phyloP scores from a whole-genome alignment of 2,329 filamentous ascomycete species.

The Sclerotinia spermophila region DNA sequence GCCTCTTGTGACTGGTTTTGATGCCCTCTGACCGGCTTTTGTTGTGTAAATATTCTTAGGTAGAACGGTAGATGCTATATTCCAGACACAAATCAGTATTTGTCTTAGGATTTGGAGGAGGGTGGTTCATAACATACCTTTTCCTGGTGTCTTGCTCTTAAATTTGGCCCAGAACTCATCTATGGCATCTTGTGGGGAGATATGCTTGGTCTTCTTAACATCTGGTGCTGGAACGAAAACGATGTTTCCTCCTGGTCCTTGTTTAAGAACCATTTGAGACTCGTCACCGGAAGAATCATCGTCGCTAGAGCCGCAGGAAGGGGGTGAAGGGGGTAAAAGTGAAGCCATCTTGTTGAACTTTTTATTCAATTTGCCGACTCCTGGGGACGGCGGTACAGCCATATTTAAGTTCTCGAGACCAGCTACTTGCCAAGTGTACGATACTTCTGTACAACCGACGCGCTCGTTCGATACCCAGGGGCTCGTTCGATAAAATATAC shows the following conservation, averaged over 20 bases:
- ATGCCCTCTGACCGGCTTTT: slow-evolving; percentile 53
- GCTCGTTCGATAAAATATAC: neutral
- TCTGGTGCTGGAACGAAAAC: slow-evolving; percentile 13
- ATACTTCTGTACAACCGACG: no score
- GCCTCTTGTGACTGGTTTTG: slow-evolving; percentile 51
- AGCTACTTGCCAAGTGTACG: neutral
- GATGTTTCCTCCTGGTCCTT: slow-evolving; percentile 12
- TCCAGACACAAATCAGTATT: neutral
- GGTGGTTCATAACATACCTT: slow-evolving; percentile 44
- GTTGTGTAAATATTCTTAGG: slow-evolving; percentile 65
- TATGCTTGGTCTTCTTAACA: slow-evolving; percentile 43
- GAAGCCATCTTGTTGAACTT: neutral
- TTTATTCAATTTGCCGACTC: slow-evolving; percentile 1
- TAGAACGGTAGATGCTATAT: slow-evolving; percentile 61
- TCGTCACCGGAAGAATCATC: slow-evolving; percentile 9
- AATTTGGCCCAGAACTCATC: slow-evolving; percentile 73
- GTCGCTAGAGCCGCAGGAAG: slow-evolving; percentile 3
- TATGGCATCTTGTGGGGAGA: slow-evolving; percentile 63
- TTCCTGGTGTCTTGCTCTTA: slow-evolving; percentile 65
- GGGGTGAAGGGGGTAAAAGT: neutral
- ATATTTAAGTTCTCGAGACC: neutral
- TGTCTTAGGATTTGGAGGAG: neutral
- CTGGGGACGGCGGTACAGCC: neutral
- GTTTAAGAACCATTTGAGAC: neutral
- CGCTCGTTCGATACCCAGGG: neutral